Base-by-base conservation (phyloP, 2,329 filamentous ascomycete genomes). In the Talaromyces sp. region DNA sequence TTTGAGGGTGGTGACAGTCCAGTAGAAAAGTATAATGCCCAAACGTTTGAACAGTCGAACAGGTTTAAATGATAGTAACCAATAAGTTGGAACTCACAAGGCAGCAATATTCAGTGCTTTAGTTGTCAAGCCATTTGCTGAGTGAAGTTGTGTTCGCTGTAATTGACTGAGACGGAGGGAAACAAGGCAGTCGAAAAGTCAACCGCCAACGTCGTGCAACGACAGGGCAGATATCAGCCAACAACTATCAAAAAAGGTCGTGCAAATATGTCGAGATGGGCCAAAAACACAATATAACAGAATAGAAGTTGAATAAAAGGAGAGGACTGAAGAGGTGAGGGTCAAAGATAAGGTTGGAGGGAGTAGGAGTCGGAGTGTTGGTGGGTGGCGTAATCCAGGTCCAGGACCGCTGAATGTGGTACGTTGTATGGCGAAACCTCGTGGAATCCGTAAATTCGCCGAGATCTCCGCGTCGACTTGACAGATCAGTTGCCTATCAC, bases 371-470 rank as follows among this genome's bases (percentile, higher is more conserved):
- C 49, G 39, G 49, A 24, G 50, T n/a, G 24, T 43, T 19, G 49
- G 24, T 57, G 60, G 61, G 61, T 63, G 61, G 61, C 61, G 61
- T 63, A n/a, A 19, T 47, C 47, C 31, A 37, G 33, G 52, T 56
- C 31, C 27, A 61, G 33, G 49, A 35, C n/a, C 9, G 41, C 41
- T 47, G 43, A n/a, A 31, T 33, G 49, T 37, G 52, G 33, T 31
- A 62, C 31, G 47, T 61, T 27, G 60, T 62, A 35, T 35, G 24
- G 22, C 47, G 33, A 39, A 35, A 39, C 47, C 60, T 62, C 47
- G 60, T 62, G 47, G 22, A 54, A 54, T 54, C 60, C 47, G 47
- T 22, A 54, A 54, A 50, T 22, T 24, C 47, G 33, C 47, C 59
- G 45, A 27, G 14, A 13, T 41, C 19, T 37, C 33, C 33, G 47